phyloP scores from a whole-genome alignment of 2,329 filamentous ascomycete species.

The Talaromyces sp. region DNA sequence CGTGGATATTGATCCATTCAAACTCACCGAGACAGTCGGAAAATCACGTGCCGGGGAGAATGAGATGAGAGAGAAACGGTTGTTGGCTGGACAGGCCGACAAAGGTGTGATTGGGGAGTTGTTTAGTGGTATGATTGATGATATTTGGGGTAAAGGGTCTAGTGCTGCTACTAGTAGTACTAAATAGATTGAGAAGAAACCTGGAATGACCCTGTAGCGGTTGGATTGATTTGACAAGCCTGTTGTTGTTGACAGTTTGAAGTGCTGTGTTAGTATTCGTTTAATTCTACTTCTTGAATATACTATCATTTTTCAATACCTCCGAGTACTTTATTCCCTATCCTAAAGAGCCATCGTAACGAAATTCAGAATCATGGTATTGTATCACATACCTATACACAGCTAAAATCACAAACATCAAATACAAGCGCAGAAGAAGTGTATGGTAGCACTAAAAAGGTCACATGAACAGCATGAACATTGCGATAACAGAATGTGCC shows the following conservation, averaged over 20 bases:
- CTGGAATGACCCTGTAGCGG: not conserved
- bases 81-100: constrained; percentile 29
- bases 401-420: not conserved
- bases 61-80: constrained; percentile 30
- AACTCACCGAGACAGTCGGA: constrained; percentile 53
- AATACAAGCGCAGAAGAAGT: not conserved
- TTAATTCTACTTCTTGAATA: constrained; percentile 8
- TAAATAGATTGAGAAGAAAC: not conserved
- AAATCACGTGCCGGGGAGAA: constrained; percentile 40
- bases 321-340: not conserved
- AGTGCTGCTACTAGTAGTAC: constrained; percentile 25
- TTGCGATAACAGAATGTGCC: constrained; percentile 1
- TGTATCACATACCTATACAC: not conserved
- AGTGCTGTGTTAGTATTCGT: not conserved
- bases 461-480: not conserved
- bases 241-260: not conserved
- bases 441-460: not conserved
- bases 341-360: not conserved
- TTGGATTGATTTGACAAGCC: not conserved
- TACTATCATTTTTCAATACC: not conserved
- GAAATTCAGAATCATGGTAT: not conserved
- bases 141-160: constrained; percentile 35
- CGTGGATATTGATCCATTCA: constrained; percentile 57
- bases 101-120: constrained; percentile 37
- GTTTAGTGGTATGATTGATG: constrained; percentile 39